These are phyloP conservation scores for Colletotrichum sp. DNA, from an alignment of 2,329 filamentous ascomycete genomes.

Conservation along the genomic window DNA sequence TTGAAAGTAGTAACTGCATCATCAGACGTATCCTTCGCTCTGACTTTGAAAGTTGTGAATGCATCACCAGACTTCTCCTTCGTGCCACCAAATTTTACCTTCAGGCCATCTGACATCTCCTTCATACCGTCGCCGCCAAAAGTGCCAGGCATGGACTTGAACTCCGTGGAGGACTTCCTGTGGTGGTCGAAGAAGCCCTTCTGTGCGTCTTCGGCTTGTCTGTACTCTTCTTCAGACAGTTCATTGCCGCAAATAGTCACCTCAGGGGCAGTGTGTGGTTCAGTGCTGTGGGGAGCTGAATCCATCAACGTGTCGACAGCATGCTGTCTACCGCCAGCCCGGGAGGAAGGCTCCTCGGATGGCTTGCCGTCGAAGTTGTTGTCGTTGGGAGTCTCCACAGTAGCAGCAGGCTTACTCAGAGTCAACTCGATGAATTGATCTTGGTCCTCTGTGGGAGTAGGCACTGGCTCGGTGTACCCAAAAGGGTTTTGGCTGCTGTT, in stretches of 20 bases:
- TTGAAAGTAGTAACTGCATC: background rate
- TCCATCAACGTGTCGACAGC: background rate
- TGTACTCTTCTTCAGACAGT: background rate
- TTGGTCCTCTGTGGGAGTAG: background rate
- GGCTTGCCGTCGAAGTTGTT: background rate
- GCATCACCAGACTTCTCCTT: background rate
- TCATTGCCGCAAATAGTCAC: background rate
- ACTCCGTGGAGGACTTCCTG: conserved; percentile 9
- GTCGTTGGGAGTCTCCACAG: background rate
- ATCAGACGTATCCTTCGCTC: background rate
- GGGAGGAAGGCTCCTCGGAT: background rate
- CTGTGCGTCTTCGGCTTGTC: background rate
- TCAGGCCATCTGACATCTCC: background rate
- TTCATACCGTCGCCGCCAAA: background rate
- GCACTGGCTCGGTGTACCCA: background rate
- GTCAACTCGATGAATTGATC: background rate
- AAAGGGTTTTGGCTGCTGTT: background rate
- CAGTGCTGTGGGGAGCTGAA: background rate
- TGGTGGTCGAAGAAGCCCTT: background rate
- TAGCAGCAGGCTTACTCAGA: background rate
- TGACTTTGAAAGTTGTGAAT: background rate
- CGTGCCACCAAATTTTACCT: background rate
- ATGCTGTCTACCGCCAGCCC: background rate
- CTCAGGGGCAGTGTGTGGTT: background rate
- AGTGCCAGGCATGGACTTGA: background rate